These are phyloP conservation scores for Ophiostoma triangulosporum DNA, from an alignment of 2,329 filamentous ascomycete species.

Conservation along the genomic window DNA sequence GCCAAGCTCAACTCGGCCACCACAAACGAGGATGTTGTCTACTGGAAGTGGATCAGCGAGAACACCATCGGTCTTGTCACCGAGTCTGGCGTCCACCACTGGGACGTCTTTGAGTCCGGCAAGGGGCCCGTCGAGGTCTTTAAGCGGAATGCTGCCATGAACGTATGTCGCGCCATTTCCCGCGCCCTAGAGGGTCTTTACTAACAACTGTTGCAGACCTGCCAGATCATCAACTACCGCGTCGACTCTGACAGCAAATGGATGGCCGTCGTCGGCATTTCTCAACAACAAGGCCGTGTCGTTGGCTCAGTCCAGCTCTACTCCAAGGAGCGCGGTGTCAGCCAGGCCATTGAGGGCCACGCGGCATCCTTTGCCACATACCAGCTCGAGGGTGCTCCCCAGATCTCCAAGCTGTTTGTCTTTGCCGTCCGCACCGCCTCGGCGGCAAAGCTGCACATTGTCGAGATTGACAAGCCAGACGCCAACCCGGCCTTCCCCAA, in stretches of 20 bases:
- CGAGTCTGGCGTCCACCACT: slow-evolving; percentile 84
- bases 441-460: slow-evolving; percentile 91
- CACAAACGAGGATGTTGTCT: slow-evolving; percentile 94
- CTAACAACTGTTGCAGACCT: slow-evolving; percentile 45
- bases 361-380: slow-evolving; percentile 88
- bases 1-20: slow-evolving; percentile 91
- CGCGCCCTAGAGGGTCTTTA: not conserved
- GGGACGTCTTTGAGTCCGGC: slow-evolving; percentile 83
- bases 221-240: slow-evolving; percentile 99
- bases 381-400: slow-evolving; percentile 72
- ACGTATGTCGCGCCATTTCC: slow-evolving; percentile 38
- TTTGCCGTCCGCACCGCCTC: slow-evolving; percentile 85
- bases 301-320: slow-evolving; percentile 96
- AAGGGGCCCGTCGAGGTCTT: slow-evolving; percentile 83
- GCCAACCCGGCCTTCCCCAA: slow-evolving; percentile 83
- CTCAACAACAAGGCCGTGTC: slow-evolving; percentile 81
- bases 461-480: slow-evolving; percentile 89
- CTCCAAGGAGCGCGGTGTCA: slow-evolving; percentile 90
- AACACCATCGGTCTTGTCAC: slow-evolving; percentile 80
- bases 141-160: slow-evolving; percentile 82
- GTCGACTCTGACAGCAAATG: slow-evolving; percentile 92
- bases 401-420: slow-evolving; percentile 90
- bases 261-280: slow-evolving; percentile 96
- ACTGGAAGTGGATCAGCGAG: slow-evolving; percentile 99
- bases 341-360: slow-evolving; percentile 94